Conservation (phyloP, 768 basidiomycete genomes). For the Trametes cingulata region DNA sequence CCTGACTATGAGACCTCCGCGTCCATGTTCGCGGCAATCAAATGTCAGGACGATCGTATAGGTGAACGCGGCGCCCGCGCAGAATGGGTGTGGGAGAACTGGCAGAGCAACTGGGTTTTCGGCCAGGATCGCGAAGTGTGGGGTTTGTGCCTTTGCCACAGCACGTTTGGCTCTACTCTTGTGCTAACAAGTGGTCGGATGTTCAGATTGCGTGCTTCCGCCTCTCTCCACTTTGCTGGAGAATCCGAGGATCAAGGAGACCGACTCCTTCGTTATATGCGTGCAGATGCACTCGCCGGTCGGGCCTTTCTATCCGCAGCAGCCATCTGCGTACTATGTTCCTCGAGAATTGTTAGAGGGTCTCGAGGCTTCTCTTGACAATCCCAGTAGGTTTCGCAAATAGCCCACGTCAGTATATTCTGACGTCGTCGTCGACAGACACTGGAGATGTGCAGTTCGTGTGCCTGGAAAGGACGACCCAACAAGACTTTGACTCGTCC, state of each 20-base stretch:
- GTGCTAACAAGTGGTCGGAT: too few species aligned
- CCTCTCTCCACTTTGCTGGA: conserved; percentile 59
- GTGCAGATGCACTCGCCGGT: conserved; percentile 69
- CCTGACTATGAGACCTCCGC: conserved; percentile 59
- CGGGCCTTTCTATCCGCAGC: conserved; percentile 59
- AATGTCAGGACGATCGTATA: conserved; percentile 57
- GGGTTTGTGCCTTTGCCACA: conserved; percentile 44
- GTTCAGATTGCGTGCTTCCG: conserved; percentile 63
- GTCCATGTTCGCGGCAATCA: conserved; percentile 74
- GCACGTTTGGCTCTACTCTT: too few species aligned
- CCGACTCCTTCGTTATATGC: conserved; percentile 72
- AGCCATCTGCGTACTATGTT: conserved; percentile 64
- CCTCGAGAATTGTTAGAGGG: conserved; percentile 69
- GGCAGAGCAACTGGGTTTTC: conserved; percentile 73
- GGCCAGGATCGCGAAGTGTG: conserved; percentile 71
- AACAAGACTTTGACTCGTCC: conserved; percentile 30
- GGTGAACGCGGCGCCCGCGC: conserved; percentile 65
- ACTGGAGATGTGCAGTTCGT: conserved; percentile 80
- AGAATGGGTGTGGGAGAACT: conserved; percentile 74
- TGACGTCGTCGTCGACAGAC: conserved; percentile 37
- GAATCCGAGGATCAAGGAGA: conserved; percentile 55
- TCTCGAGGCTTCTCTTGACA: conserved; percentile 70
- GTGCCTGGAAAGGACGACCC: conserved; percentile 57
- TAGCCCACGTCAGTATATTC: not conserved
- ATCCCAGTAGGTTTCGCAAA: conserved; percentile 50